These are phyloP conservation scores for Linum usitatissimum DNA, from an alignment of 345 rosid genomes.

Conservation along the genomic window DNA sequence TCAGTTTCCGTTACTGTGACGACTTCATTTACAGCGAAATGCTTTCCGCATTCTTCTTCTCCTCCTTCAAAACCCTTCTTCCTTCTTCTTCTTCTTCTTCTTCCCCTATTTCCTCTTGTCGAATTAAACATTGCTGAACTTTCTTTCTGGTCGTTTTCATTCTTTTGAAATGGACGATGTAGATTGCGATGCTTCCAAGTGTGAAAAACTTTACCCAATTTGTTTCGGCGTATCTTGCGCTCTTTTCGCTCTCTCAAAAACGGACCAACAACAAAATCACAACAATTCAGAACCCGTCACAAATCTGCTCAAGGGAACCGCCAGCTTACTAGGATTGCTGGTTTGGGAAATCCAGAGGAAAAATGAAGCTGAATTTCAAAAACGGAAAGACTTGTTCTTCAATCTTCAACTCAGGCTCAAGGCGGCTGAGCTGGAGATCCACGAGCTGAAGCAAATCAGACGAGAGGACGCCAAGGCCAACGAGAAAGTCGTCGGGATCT, in stretches of 20 bases:
- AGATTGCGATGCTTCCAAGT: slow-evolving; percentile 21
- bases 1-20: not conserved
- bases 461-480: slow-evolving; percentile 81
- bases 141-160: slow-evolving; percentile 14
- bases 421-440: slow-evolving; percentile 45
- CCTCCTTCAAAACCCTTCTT: slow-evolving; percentile 4
- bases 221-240: slow-evolving; percentile 69
- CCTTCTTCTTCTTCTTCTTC: slow-evolving; percentile 6
- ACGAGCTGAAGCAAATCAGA: slow-evolving; percentile 50
- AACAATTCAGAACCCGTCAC: slow-evolving; percentile 35
- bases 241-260: slow-evolving; percentile 36
- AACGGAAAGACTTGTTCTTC: slow-evolving; percentile 15
- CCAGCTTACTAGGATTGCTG: slow-evolving; percentile 54
- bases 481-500: slow-evolving; percentile 81
- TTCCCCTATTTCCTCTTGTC: not conserved
- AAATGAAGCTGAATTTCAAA: slow-evolving; percentile 10
- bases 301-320: slow-evolving; percentile 56
- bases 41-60: not conserved
- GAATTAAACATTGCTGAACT: slow-evolving; percentile 4
- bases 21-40: too few species aligned
- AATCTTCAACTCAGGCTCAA: slow-evolving; percentile 42
- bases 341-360: slow-evolving; percentile 48
- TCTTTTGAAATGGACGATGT: slow-evolving; percentile 32
- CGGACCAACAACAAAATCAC: slow-evolving; percentile 31
- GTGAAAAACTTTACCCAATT: slow-evolving; percentile 38